Conservation (phyloP, 176 grass and related monocot species). For the Oryza australiensis region DNA sequence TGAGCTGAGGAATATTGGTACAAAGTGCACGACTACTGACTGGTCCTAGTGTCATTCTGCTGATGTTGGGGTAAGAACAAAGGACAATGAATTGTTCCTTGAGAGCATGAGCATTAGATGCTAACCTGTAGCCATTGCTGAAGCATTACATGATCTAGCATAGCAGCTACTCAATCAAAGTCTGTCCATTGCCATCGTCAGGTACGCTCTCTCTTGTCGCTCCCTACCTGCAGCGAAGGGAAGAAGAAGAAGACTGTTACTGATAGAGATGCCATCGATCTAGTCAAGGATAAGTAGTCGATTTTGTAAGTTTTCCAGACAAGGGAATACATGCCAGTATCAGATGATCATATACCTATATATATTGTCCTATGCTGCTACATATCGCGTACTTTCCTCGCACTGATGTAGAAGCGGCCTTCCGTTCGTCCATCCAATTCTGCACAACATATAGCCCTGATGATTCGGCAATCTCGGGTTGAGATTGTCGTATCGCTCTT, state of each 20-base stretch:
- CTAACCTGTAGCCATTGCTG: not conserved
- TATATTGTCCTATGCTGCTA: too few relatives aligned
- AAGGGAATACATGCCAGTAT: not conserved
- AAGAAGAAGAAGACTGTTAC: not conserved
- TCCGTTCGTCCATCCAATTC: too few relatives aligned
- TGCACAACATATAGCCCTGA: too few relatives aligned
- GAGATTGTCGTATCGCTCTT: too few relatives aligned
- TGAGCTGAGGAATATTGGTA: constrained; percentile 28
- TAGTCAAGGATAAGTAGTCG: not conserved
- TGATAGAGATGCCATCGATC: not conserved
- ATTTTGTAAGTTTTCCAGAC: not conserved
- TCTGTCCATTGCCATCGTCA: too few relatives aligned
- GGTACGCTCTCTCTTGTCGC: too few relatives aligned
- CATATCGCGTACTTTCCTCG: too few relatives aligned
- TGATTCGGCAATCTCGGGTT: too few relatives aligned
- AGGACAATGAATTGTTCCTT: not conserved
- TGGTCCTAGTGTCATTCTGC: not conserved
- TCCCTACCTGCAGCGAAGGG: too few relatives aligned
- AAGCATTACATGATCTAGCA: not conserved
- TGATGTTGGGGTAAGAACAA: constrained; percentile 11
- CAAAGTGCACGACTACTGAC: constrained; percentile 23
- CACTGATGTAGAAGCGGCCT: too few relatives aligned
- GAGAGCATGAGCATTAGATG: not conserved
- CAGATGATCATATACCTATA: not conserved
- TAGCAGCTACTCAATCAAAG: not conserved